Evolutionary conservation across 1,139 yeast genomes (phyloP), one percentile per base, ranked within the genome.

Genomic region (Pichia cactophila): DNA sequence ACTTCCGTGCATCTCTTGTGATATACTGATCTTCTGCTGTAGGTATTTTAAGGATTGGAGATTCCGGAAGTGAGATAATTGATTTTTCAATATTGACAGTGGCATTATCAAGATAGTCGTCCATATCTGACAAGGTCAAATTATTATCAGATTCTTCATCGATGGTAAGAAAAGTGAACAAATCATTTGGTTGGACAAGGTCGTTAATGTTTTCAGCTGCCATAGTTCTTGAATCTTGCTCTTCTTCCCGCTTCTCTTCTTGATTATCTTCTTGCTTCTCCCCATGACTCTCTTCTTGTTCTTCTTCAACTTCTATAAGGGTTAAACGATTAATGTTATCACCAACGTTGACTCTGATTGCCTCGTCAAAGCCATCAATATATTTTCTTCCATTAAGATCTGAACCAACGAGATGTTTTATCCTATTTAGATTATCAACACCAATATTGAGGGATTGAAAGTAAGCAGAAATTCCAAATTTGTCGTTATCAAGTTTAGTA

Each of bases 391-490:
- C 49, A 8, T 78, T 16, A 79, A 69, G 42, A n/a, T 38, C 43
- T 80, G 80, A 42, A 6, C 78, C 80, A 48, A 87, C 71, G 2
- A 83, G 79, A 45, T 81, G 71, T 62, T 85, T 87, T 16, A 96
- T 86, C 38, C 72, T 71, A 46, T 75, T 71, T 33, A 92, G 72
- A 54, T 88, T 96, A 14, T 78, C 54, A 36, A 51, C 45, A 28
- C 44, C 45, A n/a, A 53, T 36, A 26, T 49, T 47, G 8, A 44
- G 20, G 17, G 35, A 20, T 10, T 12, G 12, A 39, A 46, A 23
- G n/a, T 28, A 41, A 9, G 47, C 46, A 9, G 40, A 10, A 5
- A 50, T 42, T 3, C 43, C 42, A n/a, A 38, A 42, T 28, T 52
- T 51, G 35, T 51, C 48, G 23, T 46, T 47, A 26, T 76, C 74